phyloP scores from a whole-genome alignment of 2,329 filamentous ascomycete genomes.

The Ascosphaera pollenicola region DNA sequence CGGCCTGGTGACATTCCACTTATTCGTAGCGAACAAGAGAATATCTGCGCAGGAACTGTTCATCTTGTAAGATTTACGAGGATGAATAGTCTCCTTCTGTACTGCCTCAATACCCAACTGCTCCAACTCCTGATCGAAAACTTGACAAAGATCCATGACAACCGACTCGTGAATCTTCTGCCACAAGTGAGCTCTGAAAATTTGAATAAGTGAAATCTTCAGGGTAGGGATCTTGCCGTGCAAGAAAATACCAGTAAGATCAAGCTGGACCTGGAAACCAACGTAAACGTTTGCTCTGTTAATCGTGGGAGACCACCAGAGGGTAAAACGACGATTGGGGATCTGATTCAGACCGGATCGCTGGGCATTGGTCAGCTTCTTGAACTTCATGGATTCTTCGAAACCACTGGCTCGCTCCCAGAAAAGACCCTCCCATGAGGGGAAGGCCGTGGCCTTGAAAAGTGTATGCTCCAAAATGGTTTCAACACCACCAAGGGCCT shows the following conservation, averaged over 20 bases:
- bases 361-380: slow-evolving; percentile 95
- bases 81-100: slow-evolving; percentile 97
- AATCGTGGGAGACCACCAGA: slow-evolving; percentile 93
- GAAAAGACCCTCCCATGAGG: slow-evolving; percentile 90
- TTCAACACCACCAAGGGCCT: slow-evolving; percentile 87
- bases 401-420: slow-evolving; percentile 47
- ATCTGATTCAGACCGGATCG: slow-evolving; percentile 95
- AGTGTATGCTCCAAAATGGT: slow-evolving; percentile 92
- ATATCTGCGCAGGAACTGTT: slow-evolving; percentile 98
- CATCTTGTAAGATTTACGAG: slow-evolving; percentile 99
- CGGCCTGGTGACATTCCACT: slow-evolving; percentile 93
- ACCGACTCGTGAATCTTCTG: slow-evolving; percentile 99
- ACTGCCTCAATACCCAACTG: slow-evolving; percentile 91
- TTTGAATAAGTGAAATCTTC: slow-evolving; percentile 96
- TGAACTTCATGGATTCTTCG: slow-evolving; percentile 69
- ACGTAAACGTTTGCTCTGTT: slow-evolving; percentile 96
- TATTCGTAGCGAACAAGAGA: slow-evolving; percentile 87
- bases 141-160: slow-evolving; percentile 96
- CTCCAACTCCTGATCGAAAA: slow-evolving; percentile 93
- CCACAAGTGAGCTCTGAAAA: slow-evolving; percentile 99
- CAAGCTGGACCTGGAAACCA: slow-evolving; percentile 96
- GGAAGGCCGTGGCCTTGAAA: slow-evolving; percentile 93
- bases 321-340: slow-evolving; percentile 89
- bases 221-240: slow-evolving; percentile 97
- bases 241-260: slow-evolving; percentile 94